Conservation (phyloP, 306 rosid genomes). For the Citrullus colocynthis region DNA sequence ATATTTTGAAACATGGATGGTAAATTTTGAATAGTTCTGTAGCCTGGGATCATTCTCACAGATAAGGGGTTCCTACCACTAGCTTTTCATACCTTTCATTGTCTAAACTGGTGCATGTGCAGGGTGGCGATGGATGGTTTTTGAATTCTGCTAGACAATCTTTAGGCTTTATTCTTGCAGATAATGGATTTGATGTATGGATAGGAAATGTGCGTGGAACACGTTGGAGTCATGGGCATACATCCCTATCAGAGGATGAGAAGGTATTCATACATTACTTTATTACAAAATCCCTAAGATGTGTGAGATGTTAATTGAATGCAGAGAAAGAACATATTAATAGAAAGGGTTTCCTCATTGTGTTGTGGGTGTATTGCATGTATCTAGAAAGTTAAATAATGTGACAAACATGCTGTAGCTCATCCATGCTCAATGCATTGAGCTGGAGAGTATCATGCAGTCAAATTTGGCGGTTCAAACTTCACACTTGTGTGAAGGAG, state of each 20-base stretch:
- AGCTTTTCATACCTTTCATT: background rate
- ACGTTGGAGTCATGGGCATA: slow-evolving; percentile 78
- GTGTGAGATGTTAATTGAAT: background rate
- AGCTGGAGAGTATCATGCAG: background rate
- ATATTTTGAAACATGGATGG: slow-evolving; percentile 8
- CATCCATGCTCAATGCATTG: background rate
- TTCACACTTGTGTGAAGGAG: background rate
- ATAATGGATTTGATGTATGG: slow-evolving; percentile 92
- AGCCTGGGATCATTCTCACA: background rate
- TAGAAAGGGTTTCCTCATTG: background rate
- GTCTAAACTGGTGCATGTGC: slow-evolving; percentile 18
- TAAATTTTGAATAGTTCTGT: background rate
- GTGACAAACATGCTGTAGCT: background rate
- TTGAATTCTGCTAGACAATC: slow-evolving; percentile 66
- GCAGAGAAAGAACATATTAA: background rate
- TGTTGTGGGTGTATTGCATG: background rate
- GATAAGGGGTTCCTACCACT: background rate
- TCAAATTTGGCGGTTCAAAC: background rate
- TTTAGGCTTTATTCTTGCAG: slow-evolving; percentile 88
- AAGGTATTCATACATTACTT: slow-evolving; percentile 26
- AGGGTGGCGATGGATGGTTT: slow-evolving; percentile 96
- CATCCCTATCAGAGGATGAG: slow-evolving; percentile 36
- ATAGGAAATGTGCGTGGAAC: slow-evolving; percentile 94
- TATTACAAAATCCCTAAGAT: background rate
- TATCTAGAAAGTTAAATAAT: background rate